Conservation (phyloP, 208 protist genomes). For the Phytomonas sp. region DNA sequence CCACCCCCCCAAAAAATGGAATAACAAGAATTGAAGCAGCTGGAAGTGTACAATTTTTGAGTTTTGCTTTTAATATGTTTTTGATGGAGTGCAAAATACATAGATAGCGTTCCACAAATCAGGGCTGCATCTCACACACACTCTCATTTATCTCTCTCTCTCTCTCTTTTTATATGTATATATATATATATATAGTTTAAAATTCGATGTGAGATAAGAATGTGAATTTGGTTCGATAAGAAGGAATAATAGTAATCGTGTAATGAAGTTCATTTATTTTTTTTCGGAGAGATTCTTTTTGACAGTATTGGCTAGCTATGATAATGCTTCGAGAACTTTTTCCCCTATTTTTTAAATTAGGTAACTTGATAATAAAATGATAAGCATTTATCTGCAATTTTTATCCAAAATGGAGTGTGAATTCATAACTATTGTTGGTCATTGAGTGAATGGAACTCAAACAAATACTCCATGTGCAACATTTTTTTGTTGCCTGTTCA, state of each 20-base stretch:
- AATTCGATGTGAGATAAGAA: background rate
- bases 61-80: background rate
- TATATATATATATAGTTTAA: too few species aligned
- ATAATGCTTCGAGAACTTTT: background rate
- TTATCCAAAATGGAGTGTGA: background rate
- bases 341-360: background rate
- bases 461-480: background rate
- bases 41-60: background rate
- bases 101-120: background rate
- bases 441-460: background rate
- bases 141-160: too few species aligned
- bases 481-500: background rate
- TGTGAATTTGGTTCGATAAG: background rate
- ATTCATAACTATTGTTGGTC: background rate
- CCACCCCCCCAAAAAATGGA: background rate
- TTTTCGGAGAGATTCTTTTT: background rate
- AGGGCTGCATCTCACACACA: too few species aligned
- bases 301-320: background rate
- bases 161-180: too few species aligned
- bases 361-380: background rate
- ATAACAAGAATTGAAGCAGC: background rate
- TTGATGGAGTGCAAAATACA: background rate
- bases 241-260: background rate
- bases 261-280: background rate
- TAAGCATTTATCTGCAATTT: background rate